These are phyloP conservation scores for Stentor roeselii DNA, from an alignment of 73 alveolate species.

Conservation along the genomic window DNA sequence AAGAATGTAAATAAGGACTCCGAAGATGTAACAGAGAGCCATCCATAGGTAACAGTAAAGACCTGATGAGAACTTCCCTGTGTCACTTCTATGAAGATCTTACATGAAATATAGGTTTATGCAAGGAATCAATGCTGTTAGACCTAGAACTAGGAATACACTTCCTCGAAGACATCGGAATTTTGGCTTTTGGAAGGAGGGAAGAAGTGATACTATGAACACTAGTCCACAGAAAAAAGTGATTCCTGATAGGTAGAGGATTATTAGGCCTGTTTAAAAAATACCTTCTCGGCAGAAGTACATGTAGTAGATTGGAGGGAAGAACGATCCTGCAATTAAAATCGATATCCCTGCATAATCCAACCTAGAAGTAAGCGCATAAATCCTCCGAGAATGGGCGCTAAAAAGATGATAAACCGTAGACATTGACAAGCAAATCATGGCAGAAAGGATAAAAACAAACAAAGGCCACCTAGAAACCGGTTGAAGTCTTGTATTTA, in stretches of 20 bases:
- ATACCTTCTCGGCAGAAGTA: slow-evolving; percentile 87
- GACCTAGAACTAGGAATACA: slow-evolving; percentile 73
- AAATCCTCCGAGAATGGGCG: slow-evolving; percentile 48
- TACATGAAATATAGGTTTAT: slow-evolving; percentile 42
- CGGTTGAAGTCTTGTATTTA: no score
- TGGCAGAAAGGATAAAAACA: slow-evolving; percentile 77
- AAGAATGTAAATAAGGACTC: slow-evolving; percentile 68
- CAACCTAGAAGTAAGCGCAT: slow-evolving; percentile 66
- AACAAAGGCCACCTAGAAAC: slow-evolving; percentile 92
- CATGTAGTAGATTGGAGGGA: slow-evolving; percentile 86
- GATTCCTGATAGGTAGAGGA: slow-evolving; percentile 45
- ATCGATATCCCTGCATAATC: slow-evolving; percentile 94
- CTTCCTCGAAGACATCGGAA: slow-evolving; percentile 70
- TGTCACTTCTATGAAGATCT: slow-evolving; percentile 26
- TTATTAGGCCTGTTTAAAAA: slow-evolving; percentile 31
- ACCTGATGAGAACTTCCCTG: slow-evolving; percentile 35
- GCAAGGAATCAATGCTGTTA: slow-evolving; percentile 79
- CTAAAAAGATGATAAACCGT: slow-evolving; percentile 78
- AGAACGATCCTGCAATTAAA: slow-evolving; percentile 87
- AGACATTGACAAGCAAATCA: slow-evolving; percentile 73
- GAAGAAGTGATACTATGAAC: slow-evolving; percentile 65
- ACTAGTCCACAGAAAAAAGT: slow-evolving; percentile 51
- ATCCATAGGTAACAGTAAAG: slow-evolving; percentile 57
- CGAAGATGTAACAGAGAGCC: slow-evolving; percentile 77
- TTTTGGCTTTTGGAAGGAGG: slow-evolving; percentile 75